Percentiles rank a stretch among this genome's conserved stretches.
phyloP scores from a whole-genome alignment of 805 yeast genomes.

The Cyberlindnera euphorbiiphila region DNA sequence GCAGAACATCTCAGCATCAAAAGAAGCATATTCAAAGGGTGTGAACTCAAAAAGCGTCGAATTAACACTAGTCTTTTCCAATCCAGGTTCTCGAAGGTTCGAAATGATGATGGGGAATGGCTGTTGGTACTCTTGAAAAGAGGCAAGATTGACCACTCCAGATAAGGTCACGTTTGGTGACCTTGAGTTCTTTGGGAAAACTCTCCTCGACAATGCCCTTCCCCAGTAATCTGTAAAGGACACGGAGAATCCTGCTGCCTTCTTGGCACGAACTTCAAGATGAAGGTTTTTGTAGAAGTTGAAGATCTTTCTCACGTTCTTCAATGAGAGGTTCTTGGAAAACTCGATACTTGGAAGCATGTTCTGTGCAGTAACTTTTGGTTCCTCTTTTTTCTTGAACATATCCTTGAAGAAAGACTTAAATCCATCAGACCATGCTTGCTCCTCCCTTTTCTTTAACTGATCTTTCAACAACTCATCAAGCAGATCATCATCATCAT shows the following conservation, averaged over 20 bases:
- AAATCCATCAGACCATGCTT: conserved; percentile 22
- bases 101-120: conserved; percentile 50
- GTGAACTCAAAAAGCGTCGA: conserved; percentile 55
- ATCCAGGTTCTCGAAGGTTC: conserved; percentile 36
- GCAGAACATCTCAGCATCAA: conserved; percentile 53
- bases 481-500: background rate
- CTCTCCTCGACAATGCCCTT: conserved; percentile 47
- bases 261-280: conserved; percentile 49
- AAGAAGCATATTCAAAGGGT: conserved; percentile 66
- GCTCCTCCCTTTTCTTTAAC: conserved; percentile 14
- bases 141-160: conserved; percentile 33
- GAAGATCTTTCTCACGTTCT: conserved; percentile 33
- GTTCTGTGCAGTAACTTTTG: conserved; percentile 13
- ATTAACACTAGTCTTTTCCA: conserved; percentile 28
- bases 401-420: conserved; percentile 25
- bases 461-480: background rate
- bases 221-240: conserved; percentile 72
- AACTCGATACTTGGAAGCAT: conserved; percentile 23
- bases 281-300: conserved; percentile 51
- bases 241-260: conserved; percentile 47
- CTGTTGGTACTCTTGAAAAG: conserved; percentile 37
- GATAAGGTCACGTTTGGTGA: conserved; percentile 38
- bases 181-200: conserved; percentile 37
- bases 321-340: conserved; percentile 24
- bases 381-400: conserved; percentile 26